Conservation (phyloP, 1,139 yeast genomes). For the Debaryomyces udenii region DNA sequence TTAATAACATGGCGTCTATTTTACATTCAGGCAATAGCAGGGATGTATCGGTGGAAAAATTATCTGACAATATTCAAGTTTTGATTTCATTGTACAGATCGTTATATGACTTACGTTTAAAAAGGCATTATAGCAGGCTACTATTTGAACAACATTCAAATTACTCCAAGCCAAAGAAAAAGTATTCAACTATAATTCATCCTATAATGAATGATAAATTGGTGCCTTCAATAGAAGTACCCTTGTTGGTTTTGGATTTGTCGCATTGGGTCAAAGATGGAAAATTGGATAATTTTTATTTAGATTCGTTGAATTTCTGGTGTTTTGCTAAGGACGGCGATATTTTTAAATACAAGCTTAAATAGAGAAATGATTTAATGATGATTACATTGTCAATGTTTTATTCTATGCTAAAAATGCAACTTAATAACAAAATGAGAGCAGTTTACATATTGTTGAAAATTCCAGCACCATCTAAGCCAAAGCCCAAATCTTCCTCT, state of each 20-base stretch:
- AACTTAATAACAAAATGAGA: conserved; percentile 1
- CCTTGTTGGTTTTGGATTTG: conserved; percentile 38
- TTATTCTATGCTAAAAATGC: conserved; percentile 9
- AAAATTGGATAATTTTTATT: conserved; percentile 45
- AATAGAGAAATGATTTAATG: conserved; percentile 1
- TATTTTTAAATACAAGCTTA: conserved; percentile 36
- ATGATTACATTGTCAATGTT: conserved; percentile 2
- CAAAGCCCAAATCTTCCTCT: conserved; percentile 51
- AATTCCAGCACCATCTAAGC: conserved; percentile 44
- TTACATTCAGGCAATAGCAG: conserved; percentile 9
- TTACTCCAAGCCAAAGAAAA: conserved; percentile 15
- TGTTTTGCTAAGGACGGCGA: conserved; percentile 58
- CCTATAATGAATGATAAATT: conserved; percentile 43
- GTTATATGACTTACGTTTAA: conserved; percentile 37
- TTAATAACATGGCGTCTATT: conserved; percentile 18
- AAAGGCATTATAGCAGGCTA: conserved; percentile 28
- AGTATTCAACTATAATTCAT: conserved; percentile 33
- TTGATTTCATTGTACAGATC: conserved; percentile 38
- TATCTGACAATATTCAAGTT: conserved; percentile 23
- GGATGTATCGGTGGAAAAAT: conserved; percentile 8
- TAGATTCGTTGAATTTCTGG: conserved; percentile 49
- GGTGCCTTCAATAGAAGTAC: conserved; percentile 46
- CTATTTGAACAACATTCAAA: conserved; percentile 15
- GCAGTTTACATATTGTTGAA: conserved; percentile 20
- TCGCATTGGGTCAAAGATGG: conserved; percentile 41